phyloP scores from a whole-genome alignment of 2,329 filamentous ascomycete genomes.

The Volutella citrinella region DNA sequence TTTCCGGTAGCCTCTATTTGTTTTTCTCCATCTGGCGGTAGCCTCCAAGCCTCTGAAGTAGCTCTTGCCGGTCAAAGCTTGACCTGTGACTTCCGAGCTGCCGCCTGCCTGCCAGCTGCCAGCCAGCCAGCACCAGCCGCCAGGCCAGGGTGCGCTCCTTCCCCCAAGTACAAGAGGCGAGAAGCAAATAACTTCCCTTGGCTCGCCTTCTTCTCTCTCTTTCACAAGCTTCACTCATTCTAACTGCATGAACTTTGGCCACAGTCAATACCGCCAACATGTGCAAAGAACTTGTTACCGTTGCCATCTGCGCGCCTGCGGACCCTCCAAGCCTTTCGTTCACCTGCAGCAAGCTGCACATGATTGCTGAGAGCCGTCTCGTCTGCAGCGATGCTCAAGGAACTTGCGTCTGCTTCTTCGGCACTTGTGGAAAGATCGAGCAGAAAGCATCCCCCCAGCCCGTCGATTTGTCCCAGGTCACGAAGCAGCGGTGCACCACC shows the following conservation, averaged over 20 bases:
- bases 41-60: too few species aligned
- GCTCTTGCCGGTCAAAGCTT: too few species aligned
- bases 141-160: too few species aligned
- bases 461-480: constrained; percentile 7
- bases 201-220: background rate
- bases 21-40: too few species aligned
- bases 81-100: too few species aligned
- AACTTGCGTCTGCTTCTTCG: constrained; percentile 21
- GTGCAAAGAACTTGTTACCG: constrained; percentile 19
- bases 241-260: background rate
- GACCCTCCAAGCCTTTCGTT: constrained; percentile 2
- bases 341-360: constrained; percentile 22
- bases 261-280: constrained; percentile 10
- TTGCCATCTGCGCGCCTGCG: constrained; percentile 20
- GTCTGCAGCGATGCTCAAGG: constrained; percentile 14
- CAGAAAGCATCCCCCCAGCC: background rate
- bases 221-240: background rate
- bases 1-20: too few species aligned
- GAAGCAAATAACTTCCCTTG: too few species aligned
- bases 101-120: too few species aligned
- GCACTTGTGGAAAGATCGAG: constrained; percentile 18
- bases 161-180: too few species aligned
- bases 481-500: constrained; percentile 11
- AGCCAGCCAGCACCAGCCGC: too few species aligned
- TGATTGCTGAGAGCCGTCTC: constrained; percentile 12